phyloP scores from a whole-genome alignment of 148 eudicot genomes.

The Nyssa sinensis region DNA sequence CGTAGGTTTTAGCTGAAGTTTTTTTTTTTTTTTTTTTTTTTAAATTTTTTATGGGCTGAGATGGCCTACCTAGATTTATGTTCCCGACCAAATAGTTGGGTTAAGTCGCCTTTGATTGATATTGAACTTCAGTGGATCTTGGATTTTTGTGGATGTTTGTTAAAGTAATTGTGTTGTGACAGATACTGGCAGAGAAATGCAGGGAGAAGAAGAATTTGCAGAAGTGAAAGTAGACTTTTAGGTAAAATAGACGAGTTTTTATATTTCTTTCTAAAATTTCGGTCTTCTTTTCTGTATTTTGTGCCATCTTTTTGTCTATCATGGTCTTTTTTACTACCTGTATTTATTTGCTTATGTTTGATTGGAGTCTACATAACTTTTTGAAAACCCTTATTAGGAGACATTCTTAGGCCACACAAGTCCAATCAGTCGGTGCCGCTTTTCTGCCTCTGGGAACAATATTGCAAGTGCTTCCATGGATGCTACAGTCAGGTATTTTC shows the following conservation, averaged over 20 bases:
- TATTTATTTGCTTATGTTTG: constrained; percentile 2
- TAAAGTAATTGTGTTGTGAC: constrained; percentile 9
- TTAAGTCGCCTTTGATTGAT: background rate
- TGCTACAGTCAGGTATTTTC: constrained; percentile 89
- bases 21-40: too few species aligned
- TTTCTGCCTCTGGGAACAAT: constrained; percentile 92
- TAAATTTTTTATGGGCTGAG: background rate
- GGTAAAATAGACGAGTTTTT: constrained; percentile 36
- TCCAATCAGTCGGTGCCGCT: constrained; percentile 83
- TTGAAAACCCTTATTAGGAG: constrained; percentile 45
- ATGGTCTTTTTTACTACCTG: background rate
- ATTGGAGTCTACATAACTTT: constrained; percentile 1
- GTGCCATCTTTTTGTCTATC: constrained; percentile 1
- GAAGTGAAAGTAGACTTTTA: constrained; percentile 88
- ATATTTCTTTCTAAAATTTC: background rate
- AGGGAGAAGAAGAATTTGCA: constrained; percentile 67
- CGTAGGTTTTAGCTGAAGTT: too few species aligned
- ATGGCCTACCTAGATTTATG: background rate
- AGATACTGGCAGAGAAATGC: constrained; percentile 34
- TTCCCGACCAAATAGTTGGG: background rate
- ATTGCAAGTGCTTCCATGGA: constrained; percentile 96
- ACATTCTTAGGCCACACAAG: constrained; percentile 95
- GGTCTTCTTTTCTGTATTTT: background rate
- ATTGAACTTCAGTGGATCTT: background rate
- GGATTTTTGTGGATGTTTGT: background rate